Conservation (phyloP, 2,329 filamentous ascomycete genomes). For the Karstenula rhodostoma region DNA sequence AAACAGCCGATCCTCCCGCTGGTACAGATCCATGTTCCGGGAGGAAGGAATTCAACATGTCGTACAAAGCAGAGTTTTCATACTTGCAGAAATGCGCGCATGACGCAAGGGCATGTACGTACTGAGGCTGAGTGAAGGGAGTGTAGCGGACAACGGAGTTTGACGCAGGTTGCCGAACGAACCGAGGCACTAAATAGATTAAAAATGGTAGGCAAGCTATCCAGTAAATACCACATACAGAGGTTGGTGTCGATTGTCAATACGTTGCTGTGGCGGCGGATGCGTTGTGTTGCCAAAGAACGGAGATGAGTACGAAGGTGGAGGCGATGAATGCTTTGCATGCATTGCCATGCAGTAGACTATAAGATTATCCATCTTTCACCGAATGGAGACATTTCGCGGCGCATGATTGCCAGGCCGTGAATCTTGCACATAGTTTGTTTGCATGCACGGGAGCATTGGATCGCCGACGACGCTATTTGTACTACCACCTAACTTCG, state of each 20-base stretch:
- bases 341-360: not conserved
- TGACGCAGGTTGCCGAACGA: conserved; percentile 4
- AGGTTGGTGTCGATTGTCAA: not conserved
- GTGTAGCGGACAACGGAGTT: conserved; percentile 9
- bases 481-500: conserved; percentile 2
- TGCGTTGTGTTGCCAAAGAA: too few relatives aligned
- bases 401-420: not conserved
- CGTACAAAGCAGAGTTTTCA: not conserved
- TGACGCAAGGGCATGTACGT: conserved; percentile 9
- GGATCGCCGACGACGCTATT: conserved; percentile 1
- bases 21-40: conserved; percentile 3
- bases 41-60: not conserved
- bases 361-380: not conserved
- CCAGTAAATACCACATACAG: not conserved
- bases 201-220: not conserved
- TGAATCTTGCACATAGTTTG: conserved; percentile 2
- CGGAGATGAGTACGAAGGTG: too few relatives aligned
- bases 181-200: conserved; percentile 8
- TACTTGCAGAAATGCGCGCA: conserved; percentile 11
- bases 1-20: conserved; percentile 7
- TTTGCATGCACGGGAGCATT: not conserved
- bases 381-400: not conserved
- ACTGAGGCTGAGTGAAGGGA: conserved; percentile 2
- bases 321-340: conserved; percentile 10
- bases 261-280: too few relatives aligned